A percentile compares a stretch with the other conserved stretches of the same genome.
phyloP scores from a whole-genome alignment of 1,284 basidiomycete species.

The Mycosarcoma mackinlayi region DNA sequence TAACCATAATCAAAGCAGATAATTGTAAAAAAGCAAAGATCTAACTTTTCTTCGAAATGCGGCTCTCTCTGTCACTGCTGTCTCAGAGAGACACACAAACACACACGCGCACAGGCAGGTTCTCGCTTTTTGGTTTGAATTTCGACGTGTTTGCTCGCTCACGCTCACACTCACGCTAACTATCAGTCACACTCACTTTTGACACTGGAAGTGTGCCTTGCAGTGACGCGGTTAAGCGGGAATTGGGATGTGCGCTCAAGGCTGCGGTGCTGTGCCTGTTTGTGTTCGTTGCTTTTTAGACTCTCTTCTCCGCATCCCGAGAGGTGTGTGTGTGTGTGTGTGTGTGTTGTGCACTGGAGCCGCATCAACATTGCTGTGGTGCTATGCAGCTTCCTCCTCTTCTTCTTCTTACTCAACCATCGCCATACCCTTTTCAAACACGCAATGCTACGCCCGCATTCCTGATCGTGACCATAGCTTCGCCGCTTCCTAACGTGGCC shows the following conservation, averaged over 20 bases:
- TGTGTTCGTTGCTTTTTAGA: not conserved
- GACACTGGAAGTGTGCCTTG: not conserved
- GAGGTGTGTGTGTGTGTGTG: too few species aligned
- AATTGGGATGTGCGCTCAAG: not conserved
- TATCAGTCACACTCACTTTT: not conserved
- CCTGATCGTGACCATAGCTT: conserved; percentile 14
- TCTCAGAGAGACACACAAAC: too few species aligned
- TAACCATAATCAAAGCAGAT: too few species aligned
- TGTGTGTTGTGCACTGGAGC: too few species aligned
- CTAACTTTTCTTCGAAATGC: not conserved
- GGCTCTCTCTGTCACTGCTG: conserved; percentile 2
- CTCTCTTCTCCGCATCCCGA: conserved; percentile 7
- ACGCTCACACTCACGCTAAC: too few species aligned
- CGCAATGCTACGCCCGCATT: conserved; percentile 7
- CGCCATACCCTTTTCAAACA: not conserved
- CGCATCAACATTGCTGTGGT: not conserved
- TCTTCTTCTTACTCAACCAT: not conserved
- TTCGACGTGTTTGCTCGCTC: conserved; percentile 1
- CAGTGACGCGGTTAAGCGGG: conserved; percentile 5
- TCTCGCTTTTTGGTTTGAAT: not conserved
- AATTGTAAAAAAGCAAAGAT: not conserved
- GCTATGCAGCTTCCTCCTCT: too few species aligned
- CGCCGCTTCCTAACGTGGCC: conserved; percentile 10
- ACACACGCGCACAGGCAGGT: too few species aligned
- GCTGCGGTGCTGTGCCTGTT: not conserved